Conservation (phyloP, 2,329 filamentous ascomycete genomes). For the Remersonia thermophila region DNA sequence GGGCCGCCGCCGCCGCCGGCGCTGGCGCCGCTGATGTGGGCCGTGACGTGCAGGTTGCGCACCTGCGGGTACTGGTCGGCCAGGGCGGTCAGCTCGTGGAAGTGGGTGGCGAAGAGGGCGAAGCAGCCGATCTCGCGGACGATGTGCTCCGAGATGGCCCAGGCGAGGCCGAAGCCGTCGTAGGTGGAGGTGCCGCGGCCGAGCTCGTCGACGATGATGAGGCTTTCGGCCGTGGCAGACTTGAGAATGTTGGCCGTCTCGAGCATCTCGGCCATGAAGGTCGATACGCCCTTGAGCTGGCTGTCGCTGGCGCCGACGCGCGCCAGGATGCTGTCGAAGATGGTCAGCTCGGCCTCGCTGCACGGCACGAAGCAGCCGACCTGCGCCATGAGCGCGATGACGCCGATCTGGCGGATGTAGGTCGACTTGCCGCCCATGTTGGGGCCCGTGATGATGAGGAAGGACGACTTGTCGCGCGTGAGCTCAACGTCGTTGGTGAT, state of each 20-base stretch:
- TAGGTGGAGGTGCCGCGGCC: constrained; percentile 95
- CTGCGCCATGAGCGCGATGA: constrained; percentile 94
- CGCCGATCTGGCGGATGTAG: constrained; percentile 93
- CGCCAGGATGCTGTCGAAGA: constrained; percentile 94
- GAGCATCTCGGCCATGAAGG: constrained; percentile 99
- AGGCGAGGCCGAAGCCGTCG: constrained; percentile 95
- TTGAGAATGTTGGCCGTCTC: constrained; percentile 98
- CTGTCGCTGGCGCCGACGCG: constrained; percentile 92
- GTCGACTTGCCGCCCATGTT: constrained; percentile 99
- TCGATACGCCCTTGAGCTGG: constrained; percentile 93
- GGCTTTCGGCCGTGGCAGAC: constrained; percentile 82
- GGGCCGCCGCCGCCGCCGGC: constrained; percentile 24
- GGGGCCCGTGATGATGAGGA: constrained; percentile 91
- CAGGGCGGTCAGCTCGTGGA: constrained; percentile 90
- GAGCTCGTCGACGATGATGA: constrained; percentile 97
- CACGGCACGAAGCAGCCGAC: constrained; percentile 95
- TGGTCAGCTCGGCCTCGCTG: constrained; percentile 75
- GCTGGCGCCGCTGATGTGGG: constrained; percentile 59
- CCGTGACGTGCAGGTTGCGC: constrained; percentile 87
- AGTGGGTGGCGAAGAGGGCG: constrained; percentile 92
- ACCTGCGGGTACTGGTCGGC: constrained; percentile 80
- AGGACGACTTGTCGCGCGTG: constrained; percentile 65
- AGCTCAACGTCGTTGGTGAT: constrained; percentile 95
- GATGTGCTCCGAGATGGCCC: constrained; percentile 97
- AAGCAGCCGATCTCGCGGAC: constrained; percentile 90